These are phyloP conservation scores for Apiotrichum gamsii DNA, from an alignment of 1,284 basidiomycete species.

Conservation along the genomic window DNA sequence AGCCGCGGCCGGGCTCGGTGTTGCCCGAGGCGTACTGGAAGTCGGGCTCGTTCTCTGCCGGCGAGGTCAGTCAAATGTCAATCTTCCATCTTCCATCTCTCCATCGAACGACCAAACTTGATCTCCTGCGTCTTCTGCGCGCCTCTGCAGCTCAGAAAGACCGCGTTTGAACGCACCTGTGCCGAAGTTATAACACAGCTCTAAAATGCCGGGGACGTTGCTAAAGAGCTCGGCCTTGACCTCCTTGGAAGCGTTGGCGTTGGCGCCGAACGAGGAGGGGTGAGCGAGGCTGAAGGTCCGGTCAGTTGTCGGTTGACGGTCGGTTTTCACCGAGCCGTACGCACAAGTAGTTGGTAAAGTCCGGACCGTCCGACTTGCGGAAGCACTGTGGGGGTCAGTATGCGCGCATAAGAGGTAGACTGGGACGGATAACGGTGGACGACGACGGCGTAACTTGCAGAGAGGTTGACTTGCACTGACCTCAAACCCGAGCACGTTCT, in stretches of 20 bases:
- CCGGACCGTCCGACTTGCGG: constrained; percentile 37
- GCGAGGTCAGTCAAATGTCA: neutral
- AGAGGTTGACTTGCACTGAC: constrained; percentile 23
- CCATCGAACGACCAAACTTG: too few relatives aligned
- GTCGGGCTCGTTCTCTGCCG: constrained; percentile 56
- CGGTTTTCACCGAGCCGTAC: neutral
- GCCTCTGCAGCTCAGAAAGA: too few relatives aligned
- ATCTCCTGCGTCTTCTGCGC: too few relatives aligned
- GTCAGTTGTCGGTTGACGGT: too few relatives aligned
- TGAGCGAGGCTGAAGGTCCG: constrained; percentile 30
- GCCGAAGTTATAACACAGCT: constrained; percentile 84
- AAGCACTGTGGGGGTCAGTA: constrained; percentile 24
- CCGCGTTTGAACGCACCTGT: constrained; percentile 52
- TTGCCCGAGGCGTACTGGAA: constrained; percentile 81
- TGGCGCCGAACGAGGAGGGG: constrained; percentile 34
- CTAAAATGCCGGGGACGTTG: constrained; percentile 56
- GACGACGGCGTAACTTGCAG: too few relatives aligned
- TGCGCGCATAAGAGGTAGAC: too few relatives aligned
- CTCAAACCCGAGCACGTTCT: constrained; percentile 80
- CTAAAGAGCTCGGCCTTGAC: constrained; percentile 41
- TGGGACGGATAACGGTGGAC: neutral
- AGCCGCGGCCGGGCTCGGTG: constrained; percentile 69
- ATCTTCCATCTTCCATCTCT: neutral
- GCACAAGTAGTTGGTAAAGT: constrained; percentile 46
- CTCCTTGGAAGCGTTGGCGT: constrained; percentile 29